These are phyloP conservation scores for Yamadazyma buinensis DNA, from an alignment of 1,139 yeast genomes.

Conservation along the genomic window DNA sequence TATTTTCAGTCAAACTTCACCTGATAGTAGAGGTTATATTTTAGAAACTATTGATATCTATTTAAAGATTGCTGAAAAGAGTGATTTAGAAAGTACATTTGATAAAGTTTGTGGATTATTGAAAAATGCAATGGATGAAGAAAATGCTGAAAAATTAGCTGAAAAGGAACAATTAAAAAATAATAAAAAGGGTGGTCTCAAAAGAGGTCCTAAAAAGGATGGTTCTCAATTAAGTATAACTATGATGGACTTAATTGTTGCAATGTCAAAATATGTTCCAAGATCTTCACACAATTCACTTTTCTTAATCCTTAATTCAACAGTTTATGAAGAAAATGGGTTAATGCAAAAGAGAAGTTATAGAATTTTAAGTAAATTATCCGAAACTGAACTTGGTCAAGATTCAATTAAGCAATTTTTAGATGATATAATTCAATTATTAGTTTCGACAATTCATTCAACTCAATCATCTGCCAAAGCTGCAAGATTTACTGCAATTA, in stretches of 20 bases:
- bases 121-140: conserved; percentile 71
- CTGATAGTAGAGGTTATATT: conserved; percentile 80
- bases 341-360: conserved; percentile 87
- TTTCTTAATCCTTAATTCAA: conserved; percentile 69
- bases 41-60: conserved; percentile 83
- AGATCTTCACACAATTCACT: conserved; percentile 65
- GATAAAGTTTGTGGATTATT: conserved; percentile 80
- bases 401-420: conserved; percentile 49
- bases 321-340: conserved; percentile 56
- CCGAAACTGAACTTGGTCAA: conserved; percentile 67
- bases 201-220: conserved; percentile 16
- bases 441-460: conserved; percentile 54
- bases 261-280: conserved; percentile 83
- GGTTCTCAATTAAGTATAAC: conserved; percentile 66
- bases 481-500: conserved; percentile 69
- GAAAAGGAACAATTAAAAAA: neutral
- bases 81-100: conserved; percentile 71
- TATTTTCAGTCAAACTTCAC: conserved; percentile 80
- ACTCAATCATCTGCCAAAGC: conserved; percentile 78
- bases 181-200: neutral
- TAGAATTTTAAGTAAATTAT: conserved; percentile 67
- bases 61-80: conserved; percentile 63
- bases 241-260: conserved; percentile 86
- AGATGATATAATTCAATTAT: conserved; percentile 54
- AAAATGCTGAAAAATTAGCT: conserved; percentile 19